These are phyloP conservation scores for Auriscalpium microsporum DNA, from an alignment of 768 basidiomycete genomes.

Conservation along the genomic window DNA sequence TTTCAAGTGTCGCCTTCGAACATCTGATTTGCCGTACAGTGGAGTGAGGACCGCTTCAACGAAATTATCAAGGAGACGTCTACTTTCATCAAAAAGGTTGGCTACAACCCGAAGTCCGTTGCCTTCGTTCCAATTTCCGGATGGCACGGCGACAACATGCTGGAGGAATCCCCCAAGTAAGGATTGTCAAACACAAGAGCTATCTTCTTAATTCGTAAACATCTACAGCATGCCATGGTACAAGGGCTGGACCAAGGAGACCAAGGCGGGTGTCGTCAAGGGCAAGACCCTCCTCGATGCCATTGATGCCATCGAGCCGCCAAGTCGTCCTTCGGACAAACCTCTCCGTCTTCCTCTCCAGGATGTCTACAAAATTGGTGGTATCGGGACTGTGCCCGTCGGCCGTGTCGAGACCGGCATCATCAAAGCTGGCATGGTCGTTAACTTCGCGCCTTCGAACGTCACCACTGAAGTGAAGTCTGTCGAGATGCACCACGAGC, in stretches of 20 bases:
- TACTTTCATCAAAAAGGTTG: slow-evolving; percentile 99
- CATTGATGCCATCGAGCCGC: slow-evolving; percentile 99
- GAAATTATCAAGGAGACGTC: slow-evolving; percentile 99
- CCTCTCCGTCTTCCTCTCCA: slow-evolving; percentile 99
- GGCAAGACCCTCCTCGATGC: slow-evolving; percentile 99
- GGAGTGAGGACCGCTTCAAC: slow-evolving; percentile 99
- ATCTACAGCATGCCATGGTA: slow-evolving; percentile 88
- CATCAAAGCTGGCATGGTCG: slow-evolving; percentile 99
- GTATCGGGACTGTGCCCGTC: slow-evolving; percentile 99
- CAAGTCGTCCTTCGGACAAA: slow-evolving; percentile 94
- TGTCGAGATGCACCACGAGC: slow-evolving; percentile 99
- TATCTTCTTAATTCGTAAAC: neutral
- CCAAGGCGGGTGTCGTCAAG: slow-evolving; percentile 86
- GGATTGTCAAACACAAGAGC: slow-evolving; percentile 19
- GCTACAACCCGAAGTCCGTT: slow-evolving; percentile 98
- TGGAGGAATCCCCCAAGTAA: slow-evolving; percentile 95
- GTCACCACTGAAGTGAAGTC: slow-evolving; percentile 99
- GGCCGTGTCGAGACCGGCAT: slow-evolving; percentile 99
- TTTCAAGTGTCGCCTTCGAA: neutral
- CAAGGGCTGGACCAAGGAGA: slow-evolving; percentile 99
- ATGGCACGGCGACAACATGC: slow-evolving; percentile 99
- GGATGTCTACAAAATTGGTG: slow-evolving; percentile 99
- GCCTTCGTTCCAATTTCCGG: slow-evolving; percentile 99
- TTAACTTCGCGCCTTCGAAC: slow-evolving; percentile 92
- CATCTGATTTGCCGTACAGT: slow-evolving; percentile 39